Percentiles rank a stretch among this genome's conserved stretches.
phyloP scores from a whole-genome alignment of 139 green algal species.

The Tetraselmis striata region DNA sequence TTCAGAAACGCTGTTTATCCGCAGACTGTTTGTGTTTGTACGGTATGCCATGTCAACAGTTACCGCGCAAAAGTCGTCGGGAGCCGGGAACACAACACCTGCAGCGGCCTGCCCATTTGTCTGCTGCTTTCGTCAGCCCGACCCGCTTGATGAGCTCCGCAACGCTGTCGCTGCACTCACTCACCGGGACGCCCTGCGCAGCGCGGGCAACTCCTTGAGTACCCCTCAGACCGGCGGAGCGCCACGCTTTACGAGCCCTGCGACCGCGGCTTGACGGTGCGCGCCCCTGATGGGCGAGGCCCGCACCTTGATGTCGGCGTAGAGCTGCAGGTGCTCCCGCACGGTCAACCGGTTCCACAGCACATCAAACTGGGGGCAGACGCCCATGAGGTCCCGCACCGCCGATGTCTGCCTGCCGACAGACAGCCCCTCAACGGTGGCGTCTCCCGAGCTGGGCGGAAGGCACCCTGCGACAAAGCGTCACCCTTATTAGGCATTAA shows the following conservation, averaged over 20 bases:
- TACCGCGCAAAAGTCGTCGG: too few relatives aligned
- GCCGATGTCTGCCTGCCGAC: neutral
- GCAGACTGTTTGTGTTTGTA: too few relatives aligned
- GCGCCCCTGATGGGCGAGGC: too few relatives aligned
- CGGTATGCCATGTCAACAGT: too few relatives aligned
- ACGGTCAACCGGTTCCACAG: constrained; percentile 44
- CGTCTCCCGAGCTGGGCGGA: neutral
- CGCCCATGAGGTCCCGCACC: constrained; percentile 11
- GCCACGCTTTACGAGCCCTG: too few relatives aligned
- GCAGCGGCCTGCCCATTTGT: neutral
- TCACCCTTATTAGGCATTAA: too few relatives aligned
- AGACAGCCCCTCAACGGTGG: neutral
- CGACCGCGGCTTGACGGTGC: too few relatives aligned
- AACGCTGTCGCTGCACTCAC: neutral
- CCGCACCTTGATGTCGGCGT: constrained; percentile 31
- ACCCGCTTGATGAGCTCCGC: neutral
- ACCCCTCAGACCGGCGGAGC: neutral
- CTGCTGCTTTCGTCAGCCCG: neutral
- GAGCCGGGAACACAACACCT: too few relatives aligned
- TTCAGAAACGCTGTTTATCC: too few relatives aligned
- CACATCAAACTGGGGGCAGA: constrained; percentile 13
- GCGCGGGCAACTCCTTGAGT: too few relatives aligned
- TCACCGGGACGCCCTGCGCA: neutral
- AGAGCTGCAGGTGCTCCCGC: constrained; percentile 48
- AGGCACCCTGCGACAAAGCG: too few relatives aligned